Base-by-base conservation (phyloP, 306 rosid species). In the Fragaria iinumae region DNA sequence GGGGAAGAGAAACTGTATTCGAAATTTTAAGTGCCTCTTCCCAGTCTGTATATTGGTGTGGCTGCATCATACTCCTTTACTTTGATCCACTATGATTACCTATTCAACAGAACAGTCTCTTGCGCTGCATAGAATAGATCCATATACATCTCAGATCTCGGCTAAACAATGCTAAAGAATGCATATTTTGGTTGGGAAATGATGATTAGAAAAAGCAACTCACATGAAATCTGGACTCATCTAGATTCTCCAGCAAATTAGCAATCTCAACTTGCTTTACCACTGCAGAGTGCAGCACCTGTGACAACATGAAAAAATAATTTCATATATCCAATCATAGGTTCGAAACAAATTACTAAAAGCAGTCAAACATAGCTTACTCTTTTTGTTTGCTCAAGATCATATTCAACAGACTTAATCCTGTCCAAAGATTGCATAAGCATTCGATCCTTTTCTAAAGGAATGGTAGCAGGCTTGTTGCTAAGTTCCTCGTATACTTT, bases 331-430 rank as follows among this genome's bases (percentile, higher is more conserved):
- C 53, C 49, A 67, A 78, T 60, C 69, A 68, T 55, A 25, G 71
- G 71, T 56, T 59, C 8, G 69, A 38, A 59, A 43, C 69, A 66
- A 45, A 69, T 73, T 13, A 79, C 68, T 20, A 62, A 64, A 47
- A 20, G 39, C 62, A 55, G 64, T 70, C 49, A 72, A 56, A 50
- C 74, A 79, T 80, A 53, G 66, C 91, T 55, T 91, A 95, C 99
- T 84, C 88, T 84, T 88, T 95, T 95, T 36, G 99, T 95, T 86
- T 84, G 90, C 79, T 95, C 97, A 20, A 95, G 91, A 82, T 95
- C 99, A 64, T 86, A 80, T 83, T 95, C 99, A 69, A 91, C 97
- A 3, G 82, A 90, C 81, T 92, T 95, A 50, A 95, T 95, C 88
- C 99, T 87, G 67, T 92, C 89, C 86, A 90, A 85, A 56, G 99